These are phyloP conservation scores for Trametes cingulata DNA, from an alignment of 768 basidiomycete species.

Conservation along the genomic window DNA sequence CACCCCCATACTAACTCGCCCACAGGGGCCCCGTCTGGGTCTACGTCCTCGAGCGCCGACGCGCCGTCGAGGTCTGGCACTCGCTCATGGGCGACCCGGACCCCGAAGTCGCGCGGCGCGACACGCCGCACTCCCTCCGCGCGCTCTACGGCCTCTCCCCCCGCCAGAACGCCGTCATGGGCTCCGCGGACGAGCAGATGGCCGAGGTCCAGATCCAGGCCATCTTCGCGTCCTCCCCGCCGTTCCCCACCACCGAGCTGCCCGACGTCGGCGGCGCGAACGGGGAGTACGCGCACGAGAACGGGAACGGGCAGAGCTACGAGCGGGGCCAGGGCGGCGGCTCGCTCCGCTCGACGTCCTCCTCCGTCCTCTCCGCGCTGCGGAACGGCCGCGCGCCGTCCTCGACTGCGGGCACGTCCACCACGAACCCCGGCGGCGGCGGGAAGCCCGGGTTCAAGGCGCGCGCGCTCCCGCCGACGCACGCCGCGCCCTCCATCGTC, in stretches of 20 bases:
- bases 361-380: conserved; percentile 48
- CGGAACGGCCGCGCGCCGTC: conserved; percentile 40
- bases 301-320: conserved; percentile 31
- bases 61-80: conserved; percentile 78
- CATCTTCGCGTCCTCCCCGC: conserved; percentile 81
- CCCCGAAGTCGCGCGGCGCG: conserved; percentile 52
- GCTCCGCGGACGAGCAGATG: conserved; percentile 61
- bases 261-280: conserved; percentile 39
- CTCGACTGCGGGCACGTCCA: conserved; percentile 43
- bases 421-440: conserved; percentile 43
- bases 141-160: conserved; percentile 61
- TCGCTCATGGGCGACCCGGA: conserved; percentile 74
- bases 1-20: background rate
- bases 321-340: too few relatives aligned
- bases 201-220: conserved; percentile 80
- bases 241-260: conserved; percentile 69
- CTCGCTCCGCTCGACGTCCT: conserved; percentile 46
- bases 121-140: conserved; percentile 67
- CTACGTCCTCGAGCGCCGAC: conserved; percentile 81
- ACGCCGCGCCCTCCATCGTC: conserved; percentile 63
- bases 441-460: conserved; percentile 63
- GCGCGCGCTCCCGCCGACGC: conserved; percentile 63
- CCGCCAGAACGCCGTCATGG: conserved; percentile 70
- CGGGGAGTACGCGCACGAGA: too few relatives aligned
- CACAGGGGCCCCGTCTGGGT: conserved; percentile 86